These are phyloP conservation scores for Penicillium sp. DNA, from an alignment of 2,329 filamentous ascomycete genomes.

Conservation along the genomic window DNA sequence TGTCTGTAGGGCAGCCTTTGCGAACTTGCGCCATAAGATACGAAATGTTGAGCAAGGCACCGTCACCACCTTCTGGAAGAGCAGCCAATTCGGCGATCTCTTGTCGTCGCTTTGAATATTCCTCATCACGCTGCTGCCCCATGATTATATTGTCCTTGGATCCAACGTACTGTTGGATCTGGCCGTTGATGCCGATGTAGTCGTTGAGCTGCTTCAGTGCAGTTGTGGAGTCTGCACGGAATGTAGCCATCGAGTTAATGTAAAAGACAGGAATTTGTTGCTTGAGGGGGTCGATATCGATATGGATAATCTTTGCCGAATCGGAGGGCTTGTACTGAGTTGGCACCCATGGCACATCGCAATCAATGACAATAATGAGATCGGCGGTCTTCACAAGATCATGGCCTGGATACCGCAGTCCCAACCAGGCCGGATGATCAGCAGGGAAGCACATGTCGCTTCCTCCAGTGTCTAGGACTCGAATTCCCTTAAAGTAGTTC, in stretches of 20 bases:
- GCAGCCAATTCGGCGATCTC: constrained; percentile 58
- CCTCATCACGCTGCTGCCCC: constrained; percentile 56
- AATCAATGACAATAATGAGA: constrained; percentile 80
- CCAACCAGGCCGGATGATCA: constrained; percentile 58
- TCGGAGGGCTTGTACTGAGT: constrained; percentile 64
- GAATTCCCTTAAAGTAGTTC: constrained; percentile 48
- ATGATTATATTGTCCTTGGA: constrained; percentile 45
- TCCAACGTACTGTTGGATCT: constrained; percentile 45
- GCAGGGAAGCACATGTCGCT: constrained; percentile 54
- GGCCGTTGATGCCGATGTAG: constrained; percentile 54
- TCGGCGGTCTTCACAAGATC: constrained; percentile 74
- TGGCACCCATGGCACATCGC: constrained; percentile 92
- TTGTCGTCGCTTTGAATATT: constrained; percentile 60
- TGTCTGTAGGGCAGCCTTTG: constrained; percentile 59
- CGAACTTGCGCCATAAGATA: constrained; percentile 59
- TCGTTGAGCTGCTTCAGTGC: constrained; percentile 68
- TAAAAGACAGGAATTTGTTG: constrained; percentile 74
- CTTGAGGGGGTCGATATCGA: constrained; percentile 68
- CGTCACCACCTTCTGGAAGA: constrained; percentile 53
- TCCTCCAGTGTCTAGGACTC: constrained; percentile 54
- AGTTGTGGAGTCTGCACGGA: constrained; percentile 63
- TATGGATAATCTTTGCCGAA: constrained; percentile 60
- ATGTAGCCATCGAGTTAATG: constrained; percentile 64
- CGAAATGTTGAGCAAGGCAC: constrained; percentile 62
- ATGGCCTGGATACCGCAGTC: constrained; percentile 72